phyloP scores from a whole-genome alignment of 306 rosid species.

The Lathyrus aphaca region DNA sequence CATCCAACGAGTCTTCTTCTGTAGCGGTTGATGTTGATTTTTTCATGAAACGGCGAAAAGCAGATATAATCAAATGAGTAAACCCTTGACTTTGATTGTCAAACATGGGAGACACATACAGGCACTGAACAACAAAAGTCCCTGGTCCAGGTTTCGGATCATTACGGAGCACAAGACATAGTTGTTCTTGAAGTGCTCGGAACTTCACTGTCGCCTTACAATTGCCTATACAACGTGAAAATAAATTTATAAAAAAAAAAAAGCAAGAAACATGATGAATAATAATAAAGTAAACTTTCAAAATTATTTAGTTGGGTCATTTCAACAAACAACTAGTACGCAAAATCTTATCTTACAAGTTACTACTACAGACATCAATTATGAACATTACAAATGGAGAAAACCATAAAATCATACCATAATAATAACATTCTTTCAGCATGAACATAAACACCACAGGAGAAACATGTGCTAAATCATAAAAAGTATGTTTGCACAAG shows the following conservation, averaged over 20 bases:
- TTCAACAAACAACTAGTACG: constrained; percentile 32
- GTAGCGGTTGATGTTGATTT: constrained; percentile 45
- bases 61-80: constrained; percentile 82
- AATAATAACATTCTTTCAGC: constrained; percentile 74
- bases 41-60: constrained; percentile 70
- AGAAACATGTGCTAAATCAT: constrained; percentile 65
- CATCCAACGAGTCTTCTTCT: constrained; percentile 50
- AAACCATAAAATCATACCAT: constrained; percentile 61
- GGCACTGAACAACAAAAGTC: constrained; percentile 76
- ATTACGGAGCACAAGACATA: constrained; percentile 73
- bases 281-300: neutral
- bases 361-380: constrained; percentile 11
- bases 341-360: neutral
- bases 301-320: constrained; percentile 29
- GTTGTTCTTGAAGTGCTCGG: constrained; percentile 84
- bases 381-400: constrained; percentile 21
- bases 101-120: constrained; percentile 73
- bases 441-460: constrained; percentile 81
- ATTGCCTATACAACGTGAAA: constrained; percentile 70
- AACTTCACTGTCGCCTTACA: constrained; percentile 85
- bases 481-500: constrained; percentile 69
- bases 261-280: constrained; percentile 27
- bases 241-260: constrained; percentile 34
- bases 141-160: constrained; percentile 88
- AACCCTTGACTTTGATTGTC: constrained; percentile 72